phyloP scores from a whole-genome alignment of 768 basidiomycete genomes.

The Cubamyces lactineus region DNA sequence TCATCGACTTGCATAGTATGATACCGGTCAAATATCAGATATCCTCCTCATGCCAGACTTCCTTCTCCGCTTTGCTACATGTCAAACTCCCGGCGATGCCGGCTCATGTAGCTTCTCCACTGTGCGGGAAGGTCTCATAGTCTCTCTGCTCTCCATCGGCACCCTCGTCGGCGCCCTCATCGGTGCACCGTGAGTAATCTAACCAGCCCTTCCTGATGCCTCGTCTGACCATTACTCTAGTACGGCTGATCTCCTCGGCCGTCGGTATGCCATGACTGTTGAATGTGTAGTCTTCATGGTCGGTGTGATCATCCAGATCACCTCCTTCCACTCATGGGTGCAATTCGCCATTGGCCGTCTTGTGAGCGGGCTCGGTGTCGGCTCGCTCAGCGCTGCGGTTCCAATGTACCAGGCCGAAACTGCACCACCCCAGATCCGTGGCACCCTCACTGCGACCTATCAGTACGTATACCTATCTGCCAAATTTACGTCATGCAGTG shows the following conservation, averaged over 20 bases:
- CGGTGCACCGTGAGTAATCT: constrained; percentile 57
- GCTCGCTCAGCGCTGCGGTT: constrained; percentile 67
- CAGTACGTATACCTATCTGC: constrained; percentile 23
- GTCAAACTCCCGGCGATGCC: constrained; percentile 42
- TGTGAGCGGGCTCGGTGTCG: constrained; percentile 68
- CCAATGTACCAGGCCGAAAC: constrained; percentile 79
- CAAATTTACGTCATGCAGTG: constrained; percentile 39
- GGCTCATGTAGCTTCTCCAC: constrained; percentile 55
- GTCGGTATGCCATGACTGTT: constrained; percentile 64
- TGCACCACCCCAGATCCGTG: constrained; percentile 71
- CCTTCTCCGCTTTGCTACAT: constrained; percentile 61
- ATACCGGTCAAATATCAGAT: constrained; percentile 79
- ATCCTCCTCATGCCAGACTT: constrained; percentile 77
- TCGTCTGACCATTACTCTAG: constrained; percentile 34
- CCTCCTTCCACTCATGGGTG: constrained; percentile 55
- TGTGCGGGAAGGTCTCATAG: constrained; percentile 67
- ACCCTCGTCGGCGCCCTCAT: constrained; percentile 63
- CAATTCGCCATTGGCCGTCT: constrained; percentile 71
- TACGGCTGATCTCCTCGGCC: constrained; percentile 65
- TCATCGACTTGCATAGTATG: constrained; percentile 43
- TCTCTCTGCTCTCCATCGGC: constrained; percentile 71
- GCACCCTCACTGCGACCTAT: constrained; percentile 55
- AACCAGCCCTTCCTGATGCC: no score
- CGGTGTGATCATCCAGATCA: constrained; percentile 64
- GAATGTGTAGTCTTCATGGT: constrained; percentile 62